phyloP scores from a whole-genome alignment of 441 rosid species.

The Manihot esculenta region DNA sequence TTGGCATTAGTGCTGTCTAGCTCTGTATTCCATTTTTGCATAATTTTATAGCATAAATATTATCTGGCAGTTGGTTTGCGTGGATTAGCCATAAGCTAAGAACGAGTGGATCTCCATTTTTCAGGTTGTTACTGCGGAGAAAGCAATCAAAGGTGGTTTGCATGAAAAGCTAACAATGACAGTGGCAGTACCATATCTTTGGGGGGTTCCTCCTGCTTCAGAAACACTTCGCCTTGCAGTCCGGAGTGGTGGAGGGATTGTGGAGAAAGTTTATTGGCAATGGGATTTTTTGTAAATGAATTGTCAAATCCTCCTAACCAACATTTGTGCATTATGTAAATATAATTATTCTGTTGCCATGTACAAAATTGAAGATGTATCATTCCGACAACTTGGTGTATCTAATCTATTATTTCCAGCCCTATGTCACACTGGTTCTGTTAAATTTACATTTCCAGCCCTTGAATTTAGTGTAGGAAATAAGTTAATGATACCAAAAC shows the following conservation, averaged over 20 bases:
- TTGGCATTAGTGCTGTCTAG: no score
- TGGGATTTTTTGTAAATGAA: slow-evolving; percentile 71
- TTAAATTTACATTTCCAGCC: not conserved
- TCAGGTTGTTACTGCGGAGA: slow-evolving; percentile 76
- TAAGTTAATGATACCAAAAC: not conserved
- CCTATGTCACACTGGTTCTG: not conserved
- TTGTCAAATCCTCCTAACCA: slow-evolving; percentile 8
- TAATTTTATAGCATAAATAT: not conserved
- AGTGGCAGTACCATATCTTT: slow-evolving; percentile 86
- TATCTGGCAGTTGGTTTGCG: not conserved
- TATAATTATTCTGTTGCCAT: slow-evolving; percentile 22
- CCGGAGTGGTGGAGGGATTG: slow-evolving; percentile 86
- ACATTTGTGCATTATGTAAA: slow-evolving; percentile 17
- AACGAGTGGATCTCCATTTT: not conserved
- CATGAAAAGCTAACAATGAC: slow-evolving; percentile 87
- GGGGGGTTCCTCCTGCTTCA: slow-evolving; percentile 96
- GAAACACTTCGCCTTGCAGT: slow-evolving; percentile 94
- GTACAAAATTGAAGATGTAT: slow-evolving; percentile 36
- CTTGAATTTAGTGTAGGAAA: not conserved
- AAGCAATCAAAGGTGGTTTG: slow-evolving; percentile 71
- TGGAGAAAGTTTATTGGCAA: slow-evolving; percentile 85
- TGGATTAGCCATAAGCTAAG: not conserved
- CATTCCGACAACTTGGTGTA: slow-evolving; percentile 10
- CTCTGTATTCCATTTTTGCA: no score
- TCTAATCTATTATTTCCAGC: slow-evolving; percentile 6